Evolutionary conservation across 148 eudicot species (phyloP).

Genomic region (Rhododendron griersonianum): DNA sequence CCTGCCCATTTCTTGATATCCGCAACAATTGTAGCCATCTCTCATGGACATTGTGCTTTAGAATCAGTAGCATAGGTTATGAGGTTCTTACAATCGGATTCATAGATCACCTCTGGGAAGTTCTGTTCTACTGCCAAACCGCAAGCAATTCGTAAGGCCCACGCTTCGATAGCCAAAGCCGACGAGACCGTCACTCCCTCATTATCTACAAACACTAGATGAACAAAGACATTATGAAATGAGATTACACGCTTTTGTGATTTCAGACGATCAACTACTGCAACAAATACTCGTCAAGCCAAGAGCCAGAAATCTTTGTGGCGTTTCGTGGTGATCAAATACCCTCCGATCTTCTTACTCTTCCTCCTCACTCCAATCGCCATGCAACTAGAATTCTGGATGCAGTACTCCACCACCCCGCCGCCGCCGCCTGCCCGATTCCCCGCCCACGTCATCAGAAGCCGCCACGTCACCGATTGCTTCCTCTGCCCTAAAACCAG

Average conservation of each 20-base stretch:
- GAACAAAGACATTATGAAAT: background rate
- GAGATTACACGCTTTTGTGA: background rate
- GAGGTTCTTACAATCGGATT: no score
- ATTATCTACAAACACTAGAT: background rate
- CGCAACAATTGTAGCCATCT: no score
- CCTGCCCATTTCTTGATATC: no score
- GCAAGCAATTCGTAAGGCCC: no score
- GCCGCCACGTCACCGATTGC: slow-evolving; percentile 60
- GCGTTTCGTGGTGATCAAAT: slow-evolving; percentile 80
- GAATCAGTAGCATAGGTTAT: no score
- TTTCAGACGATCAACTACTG: background rate
- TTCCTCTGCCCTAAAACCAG: slow-evolving; percentile 83
- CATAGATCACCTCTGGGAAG: no score
- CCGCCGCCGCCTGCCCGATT: slow-evolving; percentile 14
- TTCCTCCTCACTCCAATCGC: slow-evolving; percentile 75
- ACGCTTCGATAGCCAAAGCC: no score
- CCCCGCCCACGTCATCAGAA: slow-evolving; percentile 68
- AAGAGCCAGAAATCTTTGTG: slow-evolving; percentile 90
- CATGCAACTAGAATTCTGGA: slow-evolving; percentile 76
- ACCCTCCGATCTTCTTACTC: slow-evolving; percentile 71
- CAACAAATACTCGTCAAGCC: slow-evolving; percentile 32
- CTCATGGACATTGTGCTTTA: no score
- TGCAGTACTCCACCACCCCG: slow-evolving; percentile 72
- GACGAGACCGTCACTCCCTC: background rate
- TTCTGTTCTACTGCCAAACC: no score